Percentiles rank a stretch among this genome's conserved stretches.
Conservation (phyloP, 345 rosid species). For the Syzygium oleosum region DNA sequence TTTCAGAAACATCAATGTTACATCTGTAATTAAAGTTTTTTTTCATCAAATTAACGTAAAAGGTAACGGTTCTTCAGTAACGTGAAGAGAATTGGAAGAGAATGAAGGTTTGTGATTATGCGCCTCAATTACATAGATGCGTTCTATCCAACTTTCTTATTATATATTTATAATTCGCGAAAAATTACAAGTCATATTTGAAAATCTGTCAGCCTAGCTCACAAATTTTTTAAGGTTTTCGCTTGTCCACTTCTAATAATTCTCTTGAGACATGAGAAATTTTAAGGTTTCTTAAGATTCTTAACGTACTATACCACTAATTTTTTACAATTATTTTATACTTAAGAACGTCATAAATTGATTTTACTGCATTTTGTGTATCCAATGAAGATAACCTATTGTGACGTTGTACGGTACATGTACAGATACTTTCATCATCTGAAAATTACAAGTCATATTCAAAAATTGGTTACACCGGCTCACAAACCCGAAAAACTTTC, state of each 20-base stretch:
- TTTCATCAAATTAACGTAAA: neutral
- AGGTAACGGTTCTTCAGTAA: neutral
- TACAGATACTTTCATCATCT: neutral
- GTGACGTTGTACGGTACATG: neutral
- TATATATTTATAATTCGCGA: neutral
- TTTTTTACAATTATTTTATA: neutral
- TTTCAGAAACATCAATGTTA: neutral
- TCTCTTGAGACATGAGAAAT: neutral
- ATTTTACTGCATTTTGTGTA: accelerated
- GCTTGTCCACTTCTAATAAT: neutral
- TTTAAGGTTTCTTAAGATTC: neutral
- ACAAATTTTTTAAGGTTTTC: neutral
- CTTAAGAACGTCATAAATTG: neutral
- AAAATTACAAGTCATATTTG: neutral
- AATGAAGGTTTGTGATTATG: neutral
- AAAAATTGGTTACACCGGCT: too few species aligned
- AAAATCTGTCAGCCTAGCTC: neutral
- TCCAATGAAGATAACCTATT: accelerated
- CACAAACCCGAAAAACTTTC: too few species aligned
- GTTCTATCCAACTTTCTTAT: neutral
- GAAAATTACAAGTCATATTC: too few species aligned
- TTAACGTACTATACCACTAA: accelerated
- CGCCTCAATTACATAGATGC: accelerated
- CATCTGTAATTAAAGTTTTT: too few species aligned
- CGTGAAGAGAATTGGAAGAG: neutral